Percentiles rank a stretch among this genome's conserved stretches.
phyloP scores from a whole-genome alignment of 805 yeast species.

The Candida ficus region DNA sequence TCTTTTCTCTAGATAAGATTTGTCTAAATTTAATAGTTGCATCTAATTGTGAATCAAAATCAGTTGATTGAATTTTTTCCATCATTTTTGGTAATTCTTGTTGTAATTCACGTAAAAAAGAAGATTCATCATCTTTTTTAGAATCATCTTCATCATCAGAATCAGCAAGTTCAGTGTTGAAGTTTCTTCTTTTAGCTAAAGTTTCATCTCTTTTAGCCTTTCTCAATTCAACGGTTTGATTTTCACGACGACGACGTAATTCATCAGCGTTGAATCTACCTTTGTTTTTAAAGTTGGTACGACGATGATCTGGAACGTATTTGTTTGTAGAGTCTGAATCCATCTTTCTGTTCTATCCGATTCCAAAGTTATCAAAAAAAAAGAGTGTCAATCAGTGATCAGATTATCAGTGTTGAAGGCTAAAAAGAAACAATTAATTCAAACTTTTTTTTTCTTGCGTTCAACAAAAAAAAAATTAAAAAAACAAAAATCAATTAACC shows the following conservation, averaged over 20 bases:
- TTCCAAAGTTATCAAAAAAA: not conserved
- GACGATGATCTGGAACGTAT: slow-evolving; percentile 95
- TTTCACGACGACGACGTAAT: slow-evolving; percentile 95
- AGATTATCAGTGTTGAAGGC: too few species aligned
- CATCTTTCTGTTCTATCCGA: slow-evolving; percentile 34
- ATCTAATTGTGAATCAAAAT: slow-evolving; percentile 72
- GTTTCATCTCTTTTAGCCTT: slow-evolving; percentile 96
- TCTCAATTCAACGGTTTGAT: slow-evolving; percentile 92
- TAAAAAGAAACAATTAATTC: not conserved
- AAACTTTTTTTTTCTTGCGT: not conserved
- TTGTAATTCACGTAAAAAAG: slow-evolving; percentile 44
- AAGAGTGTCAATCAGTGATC: too few species aligned
- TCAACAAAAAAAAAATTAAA: not conserved
- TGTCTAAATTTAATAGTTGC: slow-evolving; percentile 94
- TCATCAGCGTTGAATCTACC: slow-evolving; percentile 93
- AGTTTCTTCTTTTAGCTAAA: slow-evolving; percentile 88
- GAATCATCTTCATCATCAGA: slow-evolving; percentile 42
- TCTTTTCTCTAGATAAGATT: slow-evolving; percentile 85
- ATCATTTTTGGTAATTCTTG: slow-evolving; percentile 82
- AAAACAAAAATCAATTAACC: not conserved
- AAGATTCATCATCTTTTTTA: slow-evolving; percentile 30
- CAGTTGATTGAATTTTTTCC: slow-evolving; percentile 68
- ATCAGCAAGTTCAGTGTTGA: slow-evolving; percentile 41
- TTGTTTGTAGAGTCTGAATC: slow-evolving; percentile 72
- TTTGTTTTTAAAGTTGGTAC: slow-evolving; percentile 92